A percentile compares a stretch with the other conserved stretches of the same genome.
phyloP scores from a whole-genome alignment of 129 eudicot species.

The Heracleum sosnowskyi region DNA sequence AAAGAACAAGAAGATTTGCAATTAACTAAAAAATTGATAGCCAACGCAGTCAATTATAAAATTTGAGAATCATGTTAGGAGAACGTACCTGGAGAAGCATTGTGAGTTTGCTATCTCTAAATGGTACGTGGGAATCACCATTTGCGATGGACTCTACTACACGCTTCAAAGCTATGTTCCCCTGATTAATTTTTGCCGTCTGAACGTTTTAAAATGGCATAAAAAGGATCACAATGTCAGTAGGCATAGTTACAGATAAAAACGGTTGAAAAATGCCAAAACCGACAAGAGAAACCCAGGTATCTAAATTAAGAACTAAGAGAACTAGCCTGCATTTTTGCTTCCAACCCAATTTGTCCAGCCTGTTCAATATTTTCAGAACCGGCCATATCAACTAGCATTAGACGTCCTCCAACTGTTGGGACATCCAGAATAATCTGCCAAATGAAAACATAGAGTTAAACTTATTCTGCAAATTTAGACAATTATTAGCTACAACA shows the following conservation, averaged over 20 bases:
- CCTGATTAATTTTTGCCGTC: conserved; percentile 55
- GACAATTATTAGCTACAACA: neutral
- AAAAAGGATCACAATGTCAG: neutral
- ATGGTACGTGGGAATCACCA: conserved; percentile 97
- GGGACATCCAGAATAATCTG: conserved; percentile 15
- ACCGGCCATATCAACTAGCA: conserved; percentile 99
- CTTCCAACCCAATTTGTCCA: conserved; percentile 87
- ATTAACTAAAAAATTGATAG: neutral
- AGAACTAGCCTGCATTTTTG: conserved; percentile 80
- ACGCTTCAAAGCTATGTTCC: conserved; percentile 14
- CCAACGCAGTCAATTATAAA: neutral
- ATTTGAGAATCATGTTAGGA: neutral
- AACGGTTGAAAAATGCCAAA: no score
- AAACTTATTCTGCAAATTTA: neutral
- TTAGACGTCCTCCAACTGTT: conserved; percentile 77
- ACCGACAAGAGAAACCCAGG: neutral
- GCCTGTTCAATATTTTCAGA: conserved; percentile 98
- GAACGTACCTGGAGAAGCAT: conserved; percentile 91
- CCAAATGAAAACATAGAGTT: neutral
- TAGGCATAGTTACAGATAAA: neutral
- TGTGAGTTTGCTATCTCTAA: conserved; percentile 93
- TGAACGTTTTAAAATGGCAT: conserved; percentile 24
- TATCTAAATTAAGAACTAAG: neutral
- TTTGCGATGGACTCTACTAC: conserved; percentile 84
- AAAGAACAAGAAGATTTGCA: neutral